phyloP scores from a whole-genome alignment of 1,284 basidiomycete species.

The Austroboletus olivaceoglutinosus region DNA sequence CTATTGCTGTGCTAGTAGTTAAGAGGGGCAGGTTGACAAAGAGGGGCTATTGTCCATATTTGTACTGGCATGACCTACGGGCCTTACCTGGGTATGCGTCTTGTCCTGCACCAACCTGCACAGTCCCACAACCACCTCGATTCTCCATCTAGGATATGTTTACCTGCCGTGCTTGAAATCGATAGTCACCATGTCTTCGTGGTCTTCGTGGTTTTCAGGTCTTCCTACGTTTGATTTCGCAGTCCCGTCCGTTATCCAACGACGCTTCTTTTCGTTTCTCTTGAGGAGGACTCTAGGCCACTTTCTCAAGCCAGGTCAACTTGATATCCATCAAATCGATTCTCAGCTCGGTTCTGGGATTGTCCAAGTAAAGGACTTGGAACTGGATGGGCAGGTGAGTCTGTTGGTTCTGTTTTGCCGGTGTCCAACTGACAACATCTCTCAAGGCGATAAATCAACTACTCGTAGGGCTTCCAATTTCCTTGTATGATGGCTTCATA shows the following conservation, averaged over 20 bases:
- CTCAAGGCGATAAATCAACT: conserved; percentile 77
- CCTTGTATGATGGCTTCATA: conserved; percentile 69
- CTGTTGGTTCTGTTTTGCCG: conserved; percentile 5
- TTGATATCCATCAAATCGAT: conserved; percentile 86
- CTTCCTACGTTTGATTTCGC: conserved; percentile 65
- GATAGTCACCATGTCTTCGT: conserved; percentile 30
- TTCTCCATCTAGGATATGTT: conserved; percentile 19
- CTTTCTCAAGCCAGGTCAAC: conserved; percentile 83
- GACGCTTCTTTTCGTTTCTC: conserved; percentile 86
- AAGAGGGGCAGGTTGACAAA: background rate
- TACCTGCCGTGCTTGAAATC: conserved; percentile 16
- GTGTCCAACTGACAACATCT: conserved; percentile 14
- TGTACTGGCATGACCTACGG: conserved; percentile 11
- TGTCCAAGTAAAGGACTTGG: conserved; percentile 82
- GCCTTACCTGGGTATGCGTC: background rate
- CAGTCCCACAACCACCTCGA: background rate
- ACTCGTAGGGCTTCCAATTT: conserved; percentile 67
- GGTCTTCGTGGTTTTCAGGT: conserved; percentile 58
- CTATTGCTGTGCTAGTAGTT: background rate
- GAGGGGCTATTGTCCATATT: conserved; percentile 25
- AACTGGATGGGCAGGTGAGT: conserved; percentile 72
- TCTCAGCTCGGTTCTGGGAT: conserved; percentile 88
- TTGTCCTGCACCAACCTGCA: background rate
- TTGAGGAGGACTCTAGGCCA: conserved; percentile 83
- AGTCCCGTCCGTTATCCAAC: conserved; percentile 82